Evolutionary conservation across 345 rosid species (phyloP).

Genomic region (Linum trigynum): DNA sequence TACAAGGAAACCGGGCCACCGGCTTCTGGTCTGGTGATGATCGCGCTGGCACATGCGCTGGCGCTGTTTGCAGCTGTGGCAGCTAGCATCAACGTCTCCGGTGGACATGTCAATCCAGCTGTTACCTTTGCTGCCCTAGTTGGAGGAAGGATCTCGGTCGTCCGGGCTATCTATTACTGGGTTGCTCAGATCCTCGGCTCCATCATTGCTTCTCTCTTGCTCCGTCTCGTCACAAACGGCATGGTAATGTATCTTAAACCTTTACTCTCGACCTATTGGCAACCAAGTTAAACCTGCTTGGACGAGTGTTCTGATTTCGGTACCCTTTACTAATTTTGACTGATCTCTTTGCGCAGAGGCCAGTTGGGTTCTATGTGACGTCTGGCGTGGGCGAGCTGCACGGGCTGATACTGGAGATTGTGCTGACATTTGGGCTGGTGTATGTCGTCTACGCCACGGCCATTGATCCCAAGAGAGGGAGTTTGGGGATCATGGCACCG

Average conservation of each 20-base stretch:
- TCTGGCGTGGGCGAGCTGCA: slow-evolving; percentile 1
- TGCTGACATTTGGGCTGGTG: slow-evolving; percentile 2
- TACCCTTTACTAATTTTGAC: not conserved
- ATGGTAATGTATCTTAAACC: not conserved
- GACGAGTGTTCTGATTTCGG: too few relatives aligned
- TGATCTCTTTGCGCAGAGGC: not conserved
- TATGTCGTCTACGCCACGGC: slow-evolving; percentile 4
- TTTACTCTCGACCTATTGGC: not conserved
- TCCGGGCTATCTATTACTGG: not conserved
- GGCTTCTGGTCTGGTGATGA: slow-evolving; percentile 1
- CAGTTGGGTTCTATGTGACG: not conserved
- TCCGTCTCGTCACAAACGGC: not conserved
- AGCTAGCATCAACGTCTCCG: not conserved
- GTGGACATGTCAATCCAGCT: slow-evolving; percentile 2
- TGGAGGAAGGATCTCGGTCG: slow-evolving; percentile 1
- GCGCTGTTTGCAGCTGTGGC: not conserved
- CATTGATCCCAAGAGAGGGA: slow-evolving; percentile 3
- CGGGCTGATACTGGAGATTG: not conserved
- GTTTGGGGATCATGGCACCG: slow-evolving; percentile 2
- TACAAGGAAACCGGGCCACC: not conserved
- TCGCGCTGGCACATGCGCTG: not conserved
- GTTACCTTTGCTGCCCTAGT: not conserved
- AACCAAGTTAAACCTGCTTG: not conserved
- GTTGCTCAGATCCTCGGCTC: slow-evolving; percentile 1
- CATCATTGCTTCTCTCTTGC: not conserved